Base-by-base conservation (phyloP, 148 eudicot species). In the Cornus controversa region DNA sequence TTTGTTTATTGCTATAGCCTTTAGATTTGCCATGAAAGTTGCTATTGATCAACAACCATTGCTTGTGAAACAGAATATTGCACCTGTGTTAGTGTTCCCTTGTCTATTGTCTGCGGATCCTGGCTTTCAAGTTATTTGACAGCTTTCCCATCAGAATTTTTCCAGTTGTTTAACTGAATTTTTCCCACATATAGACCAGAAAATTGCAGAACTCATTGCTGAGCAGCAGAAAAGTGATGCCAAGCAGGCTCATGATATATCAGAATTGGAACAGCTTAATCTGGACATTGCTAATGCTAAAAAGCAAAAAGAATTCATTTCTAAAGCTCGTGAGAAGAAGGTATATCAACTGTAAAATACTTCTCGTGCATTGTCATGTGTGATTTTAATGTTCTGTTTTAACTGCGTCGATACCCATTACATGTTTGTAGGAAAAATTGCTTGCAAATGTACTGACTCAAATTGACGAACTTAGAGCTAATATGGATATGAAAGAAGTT, bases 191-290 rank as follows among this genome's bases (percentile, higher is more conserved):
- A 90, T 94, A 80, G 98, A 96, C 84, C 82, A 86, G 83, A 79
- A 82, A 78, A 91, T 96, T 65, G 92, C 94, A 81, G 92, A 89
- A 84, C 85, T 88, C 67, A 88, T 92, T 76, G 85, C 95, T n/a
- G 99, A 92, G 80, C 97, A 96, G 86, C 97, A 96, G 85, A 93
- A 96, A 87, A 85, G 83, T 80, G 98, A 96, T 79, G 98, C 98
- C 84, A 93, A 92, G 72, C 88, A 89, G 77, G 86, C 96, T 87
- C 96, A 91, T 87, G 92, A 92, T 53, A 91, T 81, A 89, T 96
- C 99, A 77, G 88, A 86, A 73, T 60, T 91, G 79, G 98, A 91
- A 86, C 99, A 93, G 87, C 88, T 89, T 75, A 90, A 86, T 78
- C 95, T 86, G 74, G 99, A 96, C 57, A 84, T 84, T 67, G 84